Base-by-base conservation (phyloP, 2,329 filamentous ascomycete genomes). In the Catunica adiposa region DNA sequence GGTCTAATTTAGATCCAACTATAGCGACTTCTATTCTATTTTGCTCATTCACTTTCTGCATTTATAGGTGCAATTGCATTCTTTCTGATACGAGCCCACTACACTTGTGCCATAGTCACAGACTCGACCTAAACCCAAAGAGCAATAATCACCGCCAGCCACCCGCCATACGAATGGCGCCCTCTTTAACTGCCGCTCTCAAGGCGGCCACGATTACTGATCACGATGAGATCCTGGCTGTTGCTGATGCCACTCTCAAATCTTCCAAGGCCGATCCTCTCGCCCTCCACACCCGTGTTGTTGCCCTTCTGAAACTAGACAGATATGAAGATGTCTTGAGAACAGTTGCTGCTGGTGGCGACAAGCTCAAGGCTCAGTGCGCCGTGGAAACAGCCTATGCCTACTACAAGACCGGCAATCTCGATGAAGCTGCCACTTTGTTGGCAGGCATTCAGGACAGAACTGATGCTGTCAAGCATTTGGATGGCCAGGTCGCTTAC, bases 221-320 rank as follows among this genome's bases (percentile, higher is more conserved):
- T 70, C 83, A 89, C 67, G 78, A 84, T 50, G 82, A 89, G 67
- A 71, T 86, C 53, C 78, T 92, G 58, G 73, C 77, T 64, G 73
- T 78, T 53, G 76, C 79, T 64, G 79, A 79, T 63, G 76, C 77
- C 44, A 75, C 79, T 52, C 68, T 83, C 59, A 80, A 79, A 62
- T 73, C 77, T 56, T 77, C 80, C 61, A 83, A 81, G 64, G 66
- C 66, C 54, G 75, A 83, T 61, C 58, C 67, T 31, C 70, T 78
- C 42, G 82, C 83, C 54, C 80, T 83, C 38, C 82, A 83, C 65
- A 83, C 81, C 37, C 82, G 83, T 59, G 75, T 84, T 14, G 77
- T 90, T 47, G 85, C 86, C 22, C 75, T 92, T 20, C 73, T 92
- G 60, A 88, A 89, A 66, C 78, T 92, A 62, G 87, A 92, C 68